Evolutionary conservation across 139 green algal genomes (phyloP).

Genomic region (Diplosphaera chodatii): DNA sequence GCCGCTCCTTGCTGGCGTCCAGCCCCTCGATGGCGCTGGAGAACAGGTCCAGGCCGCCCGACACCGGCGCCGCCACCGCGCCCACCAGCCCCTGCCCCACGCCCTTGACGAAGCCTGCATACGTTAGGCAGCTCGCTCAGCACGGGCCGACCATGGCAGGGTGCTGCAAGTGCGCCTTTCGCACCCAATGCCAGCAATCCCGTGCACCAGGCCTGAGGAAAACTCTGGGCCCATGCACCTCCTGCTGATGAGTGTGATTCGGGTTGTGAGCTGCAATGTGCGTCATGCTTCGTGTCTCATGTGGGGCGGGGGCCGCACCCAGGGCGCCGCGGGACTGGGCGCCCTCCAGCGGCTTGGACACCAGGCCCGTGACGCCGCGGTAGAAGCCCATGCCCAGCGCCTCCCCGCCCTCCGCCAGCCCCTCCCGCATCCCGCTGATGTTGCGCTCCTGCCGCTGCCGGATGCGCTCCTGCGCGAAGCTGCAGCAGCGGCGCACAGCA

Average conservation of each 20-base stretch:
- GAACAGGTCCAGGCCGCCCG: slow-evolving; percentile 60
- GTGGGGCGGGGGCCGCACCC: slow-evolving; percentile 27
- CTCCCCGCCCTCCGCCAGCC: slow-evolving; percentile 65
- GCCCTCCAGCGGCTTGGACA: slow-evolving; percentile 79
- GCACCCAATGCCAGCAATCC: too few relatives aligned
- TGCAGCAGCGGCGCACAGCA: too few relatives aligned
- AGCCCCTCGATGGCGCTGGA: slow-evolving; percentile 39
- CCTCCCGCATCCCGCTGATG: slow-evolving; percentile 52
- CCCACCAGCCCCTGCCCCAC: slow-evolving; percentile 76
- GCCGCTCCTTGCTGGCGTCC: slow-evolving; percentile 29
- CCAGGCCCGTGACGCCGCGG: slow-evolving; percentile 68
- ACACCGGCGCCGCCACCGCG: slow-evolving; percentile 63
- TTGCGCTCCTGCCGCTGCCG: slow-evolving; percentile 18
- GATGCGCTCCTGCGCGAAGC: slow-evolving; percentile 1
- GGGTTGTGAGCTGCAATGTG: too few relatives aligned
- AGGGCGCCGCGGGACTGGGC: slow-evolving; percentile 56
- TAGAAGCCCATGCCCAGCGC: slow-evolving; percentile 63
- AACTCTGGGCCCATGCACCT: too few relatives aligned
- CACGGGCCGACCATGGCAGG: too few relatives aligned
- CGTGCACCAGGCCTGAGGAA: too few relatives aligned
- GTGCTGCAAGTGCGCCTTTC: too few relatives aligned
- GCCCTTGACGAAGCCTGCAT: slow-evolving; percentile 39
- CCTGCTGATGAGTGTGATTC: too few relatives aligned
- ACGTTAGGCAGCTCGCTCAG: too few relatives aligned
- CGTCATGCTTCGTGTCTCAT: too few relatives aligned